Evolutionary conservation across 805 yeast species (phyloP).

Genomic region (Candida methanosorbosa): DNA sequence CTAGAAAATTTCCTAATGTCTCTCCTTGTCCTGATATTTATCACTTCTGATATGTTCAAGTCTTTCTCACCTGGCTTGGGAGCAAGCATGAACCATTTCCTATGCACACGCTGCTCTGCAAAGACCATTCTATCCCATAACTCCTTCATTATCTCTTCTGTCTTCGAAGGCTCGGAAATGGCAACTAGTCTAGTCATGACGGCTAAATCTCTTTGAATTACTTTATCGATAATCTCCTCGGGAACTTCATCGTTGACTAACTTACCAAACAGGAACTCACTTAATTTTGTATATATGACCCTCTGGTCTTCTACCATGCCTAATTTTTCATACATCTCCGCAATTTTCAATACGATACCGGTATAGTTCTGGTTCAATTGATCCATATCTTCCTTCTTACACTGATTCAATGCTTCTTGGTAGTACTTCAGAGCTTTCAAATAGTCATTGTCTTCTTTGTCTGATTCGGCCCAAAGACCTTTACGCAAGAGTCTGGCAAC

Average conservation of each 20-base stretch:
- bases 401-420: conserved; percentile 62
- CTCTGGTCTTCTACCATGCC: conserved; percentile 56
- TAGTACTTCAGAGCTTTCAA: conserved; percentile 63
- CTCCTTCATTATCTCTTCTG: conserved; percentile 11
- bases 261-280: conserved; percentile 19
- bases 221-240: conserved; percentile 14
- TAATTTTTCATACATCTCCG: conserved; percentile 76
- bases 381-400: conserved; percentile 46
- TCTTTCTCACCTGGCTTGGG: conserved; percentile 1
- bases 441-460: conserved; percentile 55
- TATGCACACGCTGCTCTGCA: conserved; percentile 14
- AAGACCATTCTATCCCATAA: conserved; percentile 17
- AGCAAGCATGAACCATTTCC: conserved; percentile 11
- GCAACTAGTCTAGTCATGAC: conserved; percentile 19
- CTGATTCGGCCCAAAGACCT: conserved; percentile 80
- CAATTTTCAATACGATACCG: conserved; percentile 80
- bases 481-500: conserved; percentile 68
- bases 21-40: conserved; percentile 7
- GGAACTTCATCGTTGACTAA: conserved; percentile 16
- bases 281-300: conserved; percentile 32
- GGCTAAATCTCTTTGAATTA: conserved; percentile 20
- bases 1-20: conserved; percentile 13
- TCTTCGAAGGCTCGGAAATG: conserved; percentile 5
- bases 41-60: conserved; percentile 12
- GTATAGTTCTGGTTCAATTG: conserved; percentile 73